Percentiles rank a stretch among this genome's conserved stretches.
These are phyloP conservation scores for Aegilops bicornis DNA, from an alignment of 176 grass and related monocot species.

Conservation along the genomic window DNA sequence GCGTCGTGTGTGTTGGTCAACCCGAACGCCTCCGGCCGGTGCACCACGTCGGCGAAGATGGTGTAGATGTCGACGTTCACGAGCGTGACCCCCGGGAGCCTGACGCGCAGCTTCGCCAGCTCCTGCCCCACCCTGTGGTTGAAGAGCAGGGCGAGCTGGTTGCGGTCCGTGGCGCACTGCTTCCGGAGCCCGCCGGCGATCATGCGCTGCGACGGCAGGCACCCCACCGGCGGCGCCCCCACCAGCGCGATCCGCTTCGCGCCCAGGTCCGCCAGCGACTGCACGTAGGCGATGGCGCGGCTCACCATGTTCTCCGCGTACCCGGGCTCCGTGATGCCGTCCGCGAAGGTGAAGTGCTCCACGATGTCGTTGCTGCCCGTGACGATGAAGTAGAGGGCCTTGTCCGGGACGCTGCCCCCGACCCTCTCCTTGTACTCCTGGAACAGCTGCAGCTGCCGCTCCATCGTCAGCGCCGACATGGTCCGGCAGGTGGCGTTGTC, in stretches of 20 bases:
- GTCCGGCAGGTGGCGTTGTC: conserved; percentile 42
- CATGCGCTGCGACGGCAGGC: conserved; percentile 52
- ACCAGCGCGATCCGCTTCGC: conserved; percentile 39
- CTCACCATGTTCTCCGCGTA: conserved; percentile 43
- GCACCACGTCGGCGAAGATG: conserved; percentile 38
- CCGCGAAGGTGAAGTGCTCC: conserved; percentile 42
- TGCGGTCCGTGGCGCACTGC: conserved; percentile 53
- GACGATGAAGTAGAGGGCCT: conserved; percentile 37
- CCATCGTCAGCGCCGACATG: conserved; percentile 34
- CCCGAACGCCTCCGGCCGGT: conserved; percentile 22
- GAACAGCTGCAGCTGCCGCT: conserved; percentile 62
- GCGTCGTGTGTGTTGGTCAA: conserved; percentile 48
- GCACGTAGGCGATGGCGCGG: conserved; percentile 26
- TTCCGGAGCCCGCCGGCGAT: conserved; percentile 40
- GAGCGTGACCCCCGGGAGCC: conserved; percentile 32
- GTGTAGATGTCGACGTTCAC: conserved; percentile 50
- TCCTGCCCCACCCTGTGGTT: conserved; percentile 42
- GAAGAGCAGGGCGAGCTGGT: conserved; percentile 52
- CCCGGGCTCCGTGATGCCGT: conserved; percentile 23
- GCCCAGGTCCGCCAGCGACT: conserved; percentile 37
- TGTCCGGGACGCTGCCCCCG: conserved; percentile 15
- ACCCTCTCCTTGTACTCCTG: conserved; percentile 64
- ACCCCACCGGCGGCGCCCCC: conserved; percentile 53
- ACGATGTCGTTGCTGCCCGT: conserved; percentile 59
- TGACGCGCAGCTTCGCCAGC: conserved; percentile 16